Evolutionary conservation across 2,329 filamentous ascomycete genomes (phyloP).

Genomic region (Orbilia blumenaviensis): DNA sequence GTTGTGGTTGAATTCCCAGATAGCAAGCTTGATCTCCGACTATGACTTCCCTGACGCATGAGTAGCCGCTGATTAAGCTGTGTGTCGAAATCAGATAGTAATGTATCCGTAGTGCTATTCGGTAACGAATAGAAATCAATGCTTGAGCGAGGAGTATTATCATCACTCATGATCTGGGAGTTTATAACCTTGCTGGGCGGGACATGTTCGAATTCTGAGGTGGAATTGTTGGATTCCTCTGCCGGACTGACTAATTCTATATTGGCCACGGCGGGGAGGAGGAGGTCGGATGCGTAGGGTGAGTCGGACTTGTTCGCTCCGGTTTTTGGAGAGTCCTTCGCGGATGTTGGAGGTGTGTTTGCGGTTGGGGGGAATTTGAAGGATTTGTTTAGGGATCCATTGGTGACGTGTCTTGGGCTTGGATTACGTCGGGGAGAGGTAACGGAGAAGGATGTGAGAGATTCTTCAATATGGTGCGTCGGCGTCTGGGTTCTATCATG

Average conservation of each 20-base stretch:
- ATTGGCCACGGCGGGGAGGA: constrained; percentile 55
- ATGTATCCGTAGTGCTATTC: constrained; percentile 92
- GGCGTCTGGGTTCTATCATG: constrained; percentile 19
- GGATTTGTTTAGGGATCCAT: constrained; percentile 57
- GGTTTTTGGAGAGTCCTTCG: constrained; percentile 55
- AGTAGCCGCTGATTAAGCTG: constrained; percentile 64
- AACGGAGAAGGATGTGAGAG: constrained; percentile 50
- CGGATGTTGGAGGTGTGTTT: constrained; percentile 5
- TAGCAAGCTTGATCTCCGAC: constrained; percentile 58
- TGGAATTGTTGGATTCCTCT: constrained; percentile 61
- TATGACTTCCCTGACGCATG: constrained; percentile 64
- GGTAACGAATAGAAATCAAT: constrained; percentile 94
- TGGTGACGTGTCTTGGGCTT: constrained; percentile 28
- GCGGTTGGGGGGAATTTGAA: constrained; percentile 68
- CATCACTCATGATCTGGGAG: constrained; percentile 74
- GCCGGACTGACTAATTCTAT: constrained; percentile 59
- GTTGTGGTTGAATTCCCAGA: constrained; percentile 58
- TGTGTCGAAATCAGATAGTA: constrained; percentile 83
- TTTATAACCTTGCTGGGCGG: constrained; percentile 56
- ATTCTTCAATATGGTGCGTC: constrained; percentile 49
- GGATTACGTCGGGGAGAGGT: constrained; percentile 42
- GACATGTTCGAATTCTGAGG: constrained; percentile 58
- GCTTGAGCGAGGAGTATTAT: constrained; percentile 82
- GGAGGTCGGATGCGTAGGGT: constrained; percentile 53
- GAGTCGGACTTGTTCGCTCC: constrained; percentile 57